Conservation (phyloP, 2,329 filamentous ascomycete species). For the Exophiala calicioides region DNA sequence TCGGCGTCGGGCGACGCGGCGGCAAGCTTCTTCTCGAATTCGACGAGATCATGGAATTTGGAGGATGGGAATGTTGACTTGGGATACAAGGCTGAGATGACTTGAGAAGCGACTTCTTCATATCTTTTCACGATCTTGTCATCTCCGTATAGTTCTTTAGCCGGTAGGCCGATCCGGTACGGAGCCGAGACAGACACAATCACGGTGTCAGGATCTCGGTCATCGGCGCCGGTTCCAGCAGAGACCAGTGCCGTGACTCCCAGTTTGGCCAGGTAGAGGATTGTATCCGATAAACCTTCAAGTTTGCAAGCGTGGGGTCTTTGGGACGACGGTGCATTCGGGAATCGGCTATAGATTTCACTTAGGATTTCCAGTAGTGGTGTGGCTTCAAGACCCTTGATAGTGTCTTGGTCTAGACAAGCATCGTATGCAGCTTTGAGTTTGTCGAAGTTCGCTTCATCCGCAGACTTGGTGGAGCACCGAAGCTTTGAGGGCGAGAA, state of each 20-base stretch:
- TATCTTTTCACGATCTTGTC: slow-evolving; percentile 56
- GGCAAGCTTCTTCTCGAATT: slow-evolving; percentile 63
- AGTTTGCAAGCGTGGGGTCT: slow-evolving; percentile 32
- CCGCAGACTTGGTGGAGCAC: slow-evolving; percentile 20
- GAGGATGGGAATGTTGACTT: slow-evolving; percentile 32
- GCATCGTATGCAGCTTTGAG: slow-evolving; percentile 65
- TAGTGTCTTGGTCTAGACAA: slow-evolving; percentile 63
- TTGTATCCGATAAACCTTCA: slow-evolving; percentile 38
- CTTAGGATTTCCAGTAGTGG: slow-evolving; percentile 61
- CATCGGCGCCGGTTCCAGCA: slow-evolving; percentile 46
- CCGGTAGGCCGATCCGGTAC: slow-evolving; percentile 58
- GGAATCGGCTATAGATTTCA: slow-evolving; percentile 47
- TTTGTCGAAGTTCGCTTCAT: slow-evolving; percentile 64
- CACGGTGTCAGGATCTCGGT: slow-evolving; percentile 57
- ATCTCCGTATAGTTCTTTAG: slow-evolving; percentile 63
- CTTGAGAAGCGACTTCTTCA: slow-evolving; percentile 44
- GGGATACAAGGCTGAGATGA: slow-evolving; percentile 41
- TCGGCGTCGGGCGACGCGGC: slow-evolving; percentile 59
- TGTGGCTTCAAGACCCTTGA: slow-evolving; percentile 56
- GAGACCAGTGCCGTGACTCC: slow-evolving; percentile 40
- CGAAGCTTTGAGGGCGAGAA: slow-evolving; percentile 23
- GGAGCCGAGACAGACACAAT: slow-evolving; percentile 50
- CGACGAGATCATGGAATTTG: slow-evolving; percentile 48
- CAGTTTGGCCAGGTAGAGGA: slow-evolving; percentile 41
- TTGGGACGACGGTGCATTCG: slow-evolving; percentile 2